Conservation (phyloP, 2,329 filamentous ascomycete species). For the Fusarium tjaetaba region DNA sequence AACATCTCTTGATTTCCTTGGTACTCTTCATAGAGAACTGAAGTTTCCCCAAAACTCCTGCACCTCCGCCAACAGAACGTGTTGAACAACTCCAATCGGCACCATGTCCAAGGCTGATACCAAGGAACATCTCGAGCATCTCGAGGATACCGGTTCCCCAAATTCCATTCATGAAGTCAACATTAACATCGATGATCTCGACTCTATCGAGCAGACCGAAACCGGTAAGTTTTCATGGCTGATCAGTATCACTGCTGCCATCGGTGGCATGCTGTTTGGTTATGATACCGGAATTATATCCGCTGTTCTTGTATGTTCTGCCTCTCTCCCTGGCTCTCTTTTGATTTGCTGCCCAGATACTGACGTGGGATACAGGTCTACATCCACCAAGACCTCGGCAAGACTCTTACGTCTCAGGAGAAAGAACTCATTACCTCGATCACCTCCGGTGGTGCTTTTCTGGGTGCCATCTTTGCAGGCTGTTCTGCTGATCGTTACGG, state of each 20-base stretch:
- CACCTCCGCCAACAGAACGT: too few relatives aligned
- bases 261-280: slow-evolving; percentile 53
- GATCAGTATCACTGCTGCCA: slow-evolving; percentile 43
- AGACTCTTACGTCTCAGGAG: slow-evolving; percentile 53
- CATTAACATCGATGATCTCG: slow-evolving; percentile 38
- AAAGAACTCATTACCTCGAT: slow-evolving; percentile 63
- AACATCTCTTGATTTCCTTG: too few relatives aligned
- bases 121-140: slow-evolving; percentile 34
- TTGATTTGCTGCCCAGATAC: not conserved
- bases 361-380: slow-evolving; percentile 16
- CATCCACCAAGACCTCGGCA: slow-evolving; percentile 47
- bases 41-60: too few relatives aligned
- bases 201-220: slow-evolving; percentile 40
- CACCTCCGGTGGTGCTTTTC: slow-evolving; percentile 52
- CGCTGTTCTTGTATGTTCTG: slow-evolving; percentile 37
- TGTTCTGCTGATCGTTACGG: slow-evolving; percentile 41
- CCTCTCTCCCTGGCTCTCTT: not conserved
- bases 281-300: slow-evolving; percentile 53
- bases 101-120: slow-evolving; percentile 35
- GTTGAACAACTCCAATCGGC: not conserved
- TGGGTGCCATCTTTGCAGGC: slow-evolving; percentile 44
- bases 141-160: slow-evolving; percentile 28
- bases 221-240: slow-evolving; percentile 42
- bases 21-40: too few relatives aligned
- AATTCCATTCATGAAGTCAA: slow-evolving; percentile 29